Evolutionary conservation across 305 asterid genomes (phyloP), one percentile per base, ranked within the genome.

Genomic region (Fraxinus baroniana): DNA sequence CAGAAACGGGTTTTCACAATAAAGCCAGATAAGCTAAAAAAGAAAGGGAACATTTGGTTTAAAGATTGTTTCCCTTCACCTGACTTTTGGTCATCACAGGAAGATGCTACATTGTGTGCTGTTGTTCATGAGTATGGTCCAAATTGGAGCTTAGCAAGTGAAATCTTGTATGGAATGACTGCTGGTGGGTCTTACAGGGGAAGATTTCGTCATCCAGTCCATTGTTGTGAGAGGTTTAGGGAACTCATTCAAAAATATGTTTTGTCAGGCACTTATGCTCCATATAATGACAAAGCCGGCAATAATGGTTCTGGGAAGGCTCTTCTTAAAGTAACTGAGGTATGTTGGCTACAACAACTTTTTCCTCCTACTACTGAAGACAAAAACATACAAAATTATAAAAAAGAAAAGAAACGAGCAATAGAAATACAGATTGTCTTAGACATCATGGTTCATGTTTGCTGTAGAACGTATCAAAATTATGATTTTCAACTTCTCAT

Each of bases 211-310:
- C 94, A 93, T 88, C 97, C 96, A 78, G 89, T 90, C 62, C 97
- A 95, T 85, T 97, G 99, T 87, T 92, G 95, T 74, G 98, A 97
- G 91, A 94, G 99, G 85, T 93, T 90, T 86, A 90, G 99, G 93
- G 98, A 93, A 78, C 94, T 97, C 70, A 78, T 90, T 20, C 99
- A 97, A 82, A 95, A 89, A 88, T 90, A 95, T 81, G 89, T 95
- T 78, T 88, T 97, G 64, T 91, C 98, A 39, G 85, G 80, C 46
- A 83, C 84, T 78, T 97, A 95, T 80, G 82, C 89, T 85, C 80
- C 90, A 52, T 89, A 87, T 83, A 91, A 88, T 86, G 98, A 96
- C 77, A 96, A 93, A 85, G 87, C 91, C 75, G 89, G 83, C 77
- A 88, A 83, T 86, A 68, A 80, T 82, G 85, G 92, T 85, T 89